Evolutionary conservation across 2,329 filamentous ascomycete species (phyloP), one percentile per base, ranked within the genome.

Genomic region (Gnomoniopsis sp.): DNA sequence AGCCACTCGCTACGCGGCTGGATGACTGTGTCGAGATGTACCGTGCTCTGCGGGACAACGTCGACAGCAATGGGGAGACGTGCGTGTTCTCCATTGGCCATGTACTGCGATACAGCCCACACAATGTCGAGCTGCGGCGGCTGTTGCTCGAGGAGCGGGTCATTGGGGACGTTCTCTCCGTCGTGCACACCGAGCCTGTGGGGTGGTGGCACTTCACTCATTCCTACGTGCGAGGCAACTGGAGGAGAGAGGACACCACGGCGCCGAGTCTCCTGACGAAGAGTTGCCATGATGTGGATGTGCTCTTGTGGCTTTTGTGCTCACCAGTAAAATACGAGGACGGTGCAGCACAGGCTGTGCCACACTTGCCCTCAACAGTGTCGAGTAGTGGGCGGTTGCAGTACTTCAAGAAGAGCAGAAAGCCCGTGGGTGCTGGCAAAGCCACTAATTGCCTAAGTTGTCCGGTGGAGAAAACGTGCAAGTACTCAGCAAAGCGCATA

Each of bases 171-270:
- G 79, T 97, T 33, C 77, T 96, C 54, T 93, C 89, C 43, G 81
- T 96, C 43, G 90, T 96, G 63, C 95, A 98, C 73, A 95, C 91
- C 0, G 95, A 98, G 72, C 95, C 95, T 0, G 88, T 99, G 0
- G 95, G 95, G 1, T 96, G 89, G 87, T 98, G 92, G 91, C 95
- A 98, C 71, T 98, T 96, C 70, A 81, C 89, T 0, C 93, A 96
- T 71, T 91, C 88, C 46, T 96, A 93, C 66, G 93, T 98, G 38
- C 84, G 90, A 49, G 95, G 95, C 17, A 97, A 98, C 74, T 98
- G 95, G 95, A 85, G 93, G 6, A 90, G 90, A 63, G 86, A 91
- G 64, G 88, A 85, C 0, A 88, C 77, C 6, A 87, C 83, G n/a
- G 93, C 83, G 23, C 93, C 88, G 7, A 93, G 90, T 1, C 79